Base-by-base conservation (phyloP, 345 rosid genomes). In the Jatropha curcas region DNA sequence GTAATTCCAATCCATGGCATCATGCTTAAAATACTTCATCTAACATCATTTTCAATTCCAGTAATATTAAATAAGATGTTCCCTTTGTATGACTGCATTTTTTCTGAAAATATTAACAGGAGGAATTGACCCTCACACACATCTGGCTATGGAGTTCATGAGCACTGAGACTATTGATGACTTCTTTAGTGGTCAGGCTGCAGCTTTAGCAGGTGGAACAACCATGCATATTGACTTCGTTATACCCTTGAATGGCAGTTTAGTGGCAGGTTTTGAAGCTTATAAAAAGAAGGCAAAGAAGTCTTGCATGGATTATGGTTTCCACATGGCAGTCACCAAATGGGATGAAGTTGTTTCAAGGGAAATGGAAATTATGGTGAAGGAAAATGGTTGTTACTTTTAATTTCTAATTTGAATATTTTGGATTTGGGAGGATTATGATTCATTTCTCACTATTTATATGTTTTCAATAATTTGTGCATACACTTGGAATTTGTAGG, bases 171-270 rank as follows among this genome's bases (percentile, higher is more conserved):
- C 96, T 7, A 58, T 88, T 71, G 99, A 95, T 73, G 97, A 95
- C 82, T 95, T 88, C 84, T 90, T 87, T 88, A 92, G 92, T 83
- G 98, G 99, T 77, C 99, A 95, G 84, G 97, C 94, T 75, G 99
- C 99, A 65, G 99, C 99, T 28, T 84, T 92, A 85, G 97, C 99
- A 35, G 98, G 99, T 77, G 99, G 99, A 76, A 95, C 98, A 64
- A 95, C 97, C 27, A 95, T 91, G 99, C 98, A 92, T 75, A 92
- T 95, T 63, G 98, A 95, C 81, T 91, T 92, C 83, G 94, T 87
- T 76, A 85, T 89, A 67, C 99, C 99, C 19, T 86, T 91, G 64
- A 82, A 86, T 72, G 98, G 97, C 10, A 88, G 88, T 77, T 85
- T 92, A 72, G 78, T 70, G 56, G 91, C 96, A 74, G 98, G 99